Evolutionary conservation across 768 basidiomycete species (phyloP), one percentile per base, ranked within the genome.

Genomic region (Phylloporus scabripes): DNA sequence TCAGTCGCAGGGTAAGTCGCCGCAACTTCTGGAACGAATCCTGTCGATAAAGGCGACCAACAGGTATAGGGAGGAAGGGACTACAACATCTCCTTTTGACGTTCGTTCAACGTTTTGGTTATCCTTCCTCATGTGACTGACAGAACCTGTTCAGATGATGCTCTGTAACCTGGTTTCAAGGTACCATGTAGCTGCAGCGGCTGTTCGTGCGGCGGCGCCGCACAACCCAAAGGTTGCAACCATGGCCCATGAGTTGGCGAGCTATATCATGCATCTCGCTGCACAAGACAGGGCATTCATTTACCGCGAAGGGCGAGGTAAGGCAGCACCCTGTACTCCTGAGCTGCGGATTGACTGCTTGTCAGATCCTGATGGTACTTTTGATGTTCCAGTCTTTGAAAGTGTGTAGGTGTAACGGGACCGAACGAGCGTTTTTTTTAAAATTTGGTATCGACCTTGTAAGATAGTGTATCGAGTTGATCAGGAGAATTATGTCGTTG

Each of bases 51-150:
- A 50, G 29, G 24, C 41, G 12, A 32, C 38, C 7, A 53, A 53
- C 39, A 69, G 72, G 26, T 86, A 85, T 59, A 70, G 68, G 31
- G 86, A 87, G 62, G 85, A 87, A 66, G 83, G 87, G 12, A 87
- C 85, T 1, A 90, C 88, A 15, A 91, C 88, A 20, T 83, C 85
- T 9, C 85, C 86, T n/a, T 88, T 87, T 53, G 84, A 86, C 59
- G 81, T 81, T 53, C 53, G 78, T 68, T 18, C 46, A 31, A 10
- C 0, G 3, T n/a, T n/a, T 36, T 38, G 11, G 20, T 36, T 46
- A 23, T 46, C 12, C 29, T 8, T 1, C 17, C 10, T 2, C 39
- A 28, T 3, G 5, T 3, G 5, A 23, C 52, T 54, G 31, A 55
- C 33, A 10, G 34, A 15, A 8, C n/a, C 4, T 42, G 7, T 18